These are phyloP conservation scores for Buxus sempervirens DNA, from an alignment of 164 flowering plant genomes.

Conservation along the genomic window DNA sequence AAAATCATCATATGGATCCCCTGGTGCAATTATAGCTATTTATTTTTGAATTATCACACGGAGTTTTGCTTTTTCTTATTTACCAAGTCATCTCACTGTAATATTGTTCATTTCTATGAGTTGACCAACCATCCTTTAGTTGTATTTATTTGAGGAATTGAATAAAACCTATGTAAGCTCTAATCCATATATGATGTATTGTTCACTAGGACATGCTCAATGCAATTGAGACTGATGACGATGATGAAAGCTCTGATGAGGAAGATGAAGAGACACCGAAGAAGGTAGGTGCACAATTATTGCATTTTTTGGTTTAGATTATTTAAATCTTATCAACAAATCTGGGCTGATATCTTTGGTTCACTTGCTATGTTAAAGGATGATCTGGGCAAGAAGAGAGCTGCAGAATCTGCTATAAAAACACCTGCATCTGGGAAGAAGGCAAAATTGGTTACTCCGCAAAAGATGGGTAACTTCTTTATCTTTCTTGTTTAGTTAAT, in stretches of 20 bases:
- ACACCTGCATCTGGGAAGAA: conserved; percentile 58
- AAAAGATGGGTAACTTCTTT: conserved; percentile 49
- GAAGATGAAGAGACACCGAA: conserved; percentile 54
- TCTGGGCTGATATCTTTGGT: too few relatives aligned
- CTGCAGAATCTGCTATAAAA: conserved; percentile 39
- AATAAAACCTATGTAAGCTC: not conserved
- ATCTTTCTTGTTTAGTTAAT: not conserved
- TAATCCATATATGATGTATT: not conserved
- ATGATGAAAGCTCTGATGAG: conserved; percentile 32
- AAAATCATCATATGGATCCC: too few relatives aligned
- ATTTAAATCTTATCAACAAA: not conserved
- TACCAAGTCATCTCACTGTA: too few relatives aligned
- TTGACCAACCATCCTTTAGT: too few relatives aligned
- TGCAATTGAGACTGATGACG: conserved; percentile 22
- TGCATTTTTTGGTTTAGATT: too few relatives aligned
- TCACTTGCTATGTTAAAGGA: conserved; percentile 13
- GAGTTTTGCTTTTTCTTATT: too few relatives aligned
- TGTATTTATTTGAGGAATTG: not conserved
- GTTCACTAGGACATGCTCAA: conserved; percentile 18
- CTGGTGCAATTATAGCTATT: too few relatives aligned
- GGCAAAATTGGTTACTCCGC: conserved; percentile 62
- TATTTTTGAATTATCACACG: too few relatives aligned
- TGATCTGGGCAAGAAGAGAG: conserved; percentile 52
- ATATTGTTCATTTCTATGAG: too few relatives aligned
- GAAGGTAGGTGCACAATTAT: conserved; percentile 33